Percentiles rank a stretch among this genome's conserved stretches.
Conservation (phyloP, 352 stramenopile genomes). For the Globisporangium nunn region DNA sequence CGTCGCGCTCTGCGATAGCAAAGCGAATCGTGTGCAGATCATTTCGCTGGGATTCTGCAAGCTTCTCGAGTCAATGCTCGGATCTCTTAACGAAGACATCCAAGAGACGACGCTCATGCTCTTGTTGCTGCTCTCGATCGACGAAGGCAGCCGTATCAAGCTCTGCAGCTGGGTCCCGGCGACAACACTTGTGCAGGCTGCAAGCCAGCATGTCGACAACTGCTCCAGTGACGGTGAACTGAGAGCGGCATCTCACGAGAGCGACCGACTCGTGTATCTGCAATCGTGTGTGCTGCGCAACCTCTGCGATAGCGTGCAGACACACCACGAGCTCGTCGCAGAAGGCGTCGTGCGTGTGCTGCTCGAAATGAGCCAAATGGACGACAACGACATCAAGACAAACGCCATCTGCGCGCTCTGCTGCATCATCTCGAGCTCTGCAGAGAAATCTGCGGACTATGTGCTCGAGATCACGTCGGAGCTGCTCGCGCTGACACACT, state of each 20-base stretch:
- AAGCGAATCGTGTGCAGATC: slow-evolving; percentile 37
- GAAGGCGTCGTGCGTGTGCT: slow-evolving; percentile 42
- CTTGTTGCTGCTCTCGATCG: slow-evolving; percentile 45
- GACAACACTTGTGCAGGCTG: slow-evolving; percentile 28
- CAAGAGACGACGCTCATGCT: slow-evolving; percentile 50
- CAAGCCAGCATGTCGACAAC: slow-evolving; percentile 20
- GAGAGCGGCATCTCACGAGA: neutral
- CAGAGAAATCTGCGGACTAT: slow-evolving; percentile 38
- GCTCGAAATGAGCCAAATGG: slow-evolving; percentile 48
- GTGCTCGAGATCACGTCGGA: slow-evolving; percentile 49
- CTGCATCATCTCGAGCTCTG: slow-evolving; percentile 56
- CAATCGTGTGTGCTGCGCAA: slow-evolving; percentile 71
- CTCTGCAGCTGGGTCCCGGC: slow-evolving; percentile 64
- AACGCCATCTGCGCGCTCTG: slow-evolving; percentile 66
- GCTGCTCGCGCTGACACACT: slow-evolving; percentile 39
- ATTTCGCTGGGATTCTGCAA: slow-evolving; percentile 44
- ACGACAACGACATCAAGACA: slow-evolving; percentile 41
- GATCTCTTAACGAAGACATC: slow-evolving; percentile 27
- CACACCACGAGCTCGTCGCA: slow-evolving; percentile 66
- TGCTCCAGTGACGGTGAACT: neutral
- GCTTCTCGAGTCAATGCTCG: slow-evolving; percentile 38
- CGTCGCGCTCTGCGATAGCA: slow-evolving; percentile 43
- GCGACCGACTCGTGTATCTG: slow-evolving; percentile 28
- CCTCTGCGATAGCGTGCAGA: slow-evolving; percentile 64
- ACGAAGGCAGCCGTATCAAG: slow-evolving; percentile 61